Conservation (phyloP, 2,329 filamentous ascomycete genomes). For the Thyridium curvatum region DNA sequence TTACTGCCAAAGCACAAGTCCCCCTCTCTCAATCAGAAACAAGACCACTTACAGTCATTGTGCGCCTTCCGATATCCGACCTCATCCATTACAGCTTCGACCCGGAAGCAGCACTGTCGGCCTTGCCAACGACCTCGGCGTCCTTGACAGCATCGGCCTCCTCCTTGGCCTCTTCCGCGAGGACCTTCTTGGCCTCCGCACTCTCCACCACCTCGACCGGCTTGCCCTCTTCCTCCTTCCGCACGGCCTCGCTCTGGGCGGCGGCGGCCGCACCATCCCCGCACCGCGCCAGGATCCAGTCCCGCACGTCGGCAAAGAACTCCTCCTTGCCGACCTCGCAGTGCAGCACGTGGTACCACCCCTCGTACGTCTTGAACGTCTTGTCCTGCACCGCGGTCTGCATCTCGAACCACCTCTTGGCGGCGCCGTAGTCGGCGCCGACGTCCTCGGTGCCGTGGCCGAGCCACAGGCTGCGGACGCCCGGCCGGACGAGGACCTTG, state of each 20-base stretch:
- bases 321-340: constrained; percentile 40
- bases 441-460: constrained; percentile 72
- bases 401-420: constrained; percentile 55
- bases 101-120: not conserved
- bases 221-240: constrained; percentile 6
- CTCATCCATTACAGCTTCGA: constrained; percentile 1
- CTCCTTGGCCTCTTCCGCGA: not conserved
- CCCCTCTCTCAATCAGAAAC: no score
- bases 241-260: constrained; percentile 4
- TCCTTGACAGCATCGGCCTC: not conserved
- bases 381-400: constrained; percentile 57
- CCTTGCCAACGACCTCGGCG: not conserved
- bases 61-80: no score
- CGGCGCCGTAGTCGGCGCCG: constrained; percentile 59
- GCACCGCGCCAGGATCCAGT: constrained; percentile 56
- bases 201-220: not conserved
- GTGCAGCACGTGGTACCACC: constrained; percentile 72
- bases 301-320: constrained; percentile 52
- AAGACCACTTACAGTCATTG: no score
- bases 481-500: constrained; percentile 40
- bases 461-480: constrained; percentile 62
- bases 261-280: constrained; percentile 5
- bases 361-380: constrained; percentile 67
- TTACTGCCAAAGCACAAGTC: no score
- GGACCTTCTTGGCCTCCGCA: not conserved